A percentile compares a stretch with the other conserved stretches of the same genome.
These are phyloP conservation scores for Noccaea caerulescens DNA, from an alignment of 345 rosid species.

Conservation along the genomic window DNA sequence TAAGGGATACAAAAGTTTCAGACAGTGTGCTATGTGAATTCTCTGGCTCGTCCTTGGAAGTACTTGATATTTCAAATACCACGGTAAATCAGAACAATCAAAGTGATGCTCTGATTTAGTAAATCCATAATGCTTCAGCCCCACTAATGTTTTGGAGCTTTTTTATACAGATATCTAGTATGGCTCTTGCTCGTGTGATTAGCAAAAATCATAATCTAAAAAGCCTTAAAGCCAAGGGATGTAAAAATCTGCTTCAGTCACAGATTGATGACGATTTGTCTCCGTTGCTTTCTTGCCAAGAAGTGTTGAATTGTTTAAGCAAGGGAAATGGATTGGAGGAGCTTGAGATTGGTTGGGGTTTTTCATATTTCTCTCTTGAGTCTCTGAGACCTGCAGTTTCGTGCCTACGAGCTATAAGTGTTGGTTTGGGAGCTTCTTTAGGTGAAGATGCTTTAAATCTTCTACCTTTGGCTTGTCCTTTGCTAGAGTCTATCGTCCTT, in stretches of 20 bases:
- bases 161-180: constrained; percentile 60
- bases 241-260: constrained; percentile 57
- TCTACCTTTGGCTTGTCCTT: constrained; percentile 62
- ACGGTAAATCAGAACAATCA: constrained; percentile 50
- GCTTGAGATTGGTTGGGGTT: constrained; percentile 79
- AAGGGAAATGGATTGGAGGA: constrained; percentile 58
- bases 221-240: constrained; percentile 67
- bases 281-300: constrained; percentile 38
- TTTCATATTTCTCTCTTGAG: constrained; percentile 56
- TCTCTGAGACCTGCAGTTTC: constrained; percentile 61
- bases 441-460: constrained; percentile 58
- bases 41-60: constrained; percentile 69
- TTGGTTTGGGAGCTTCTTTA: constrained; percentile 79
- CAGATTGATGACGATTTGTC: constrained; percentile 41
- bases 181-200: constrained; percentile 57
- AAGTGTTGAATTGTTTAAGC: constrained; percentile 48
- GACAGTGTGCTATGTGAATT: constrained; percentile 60
- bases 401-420: constrained; percentile 52
- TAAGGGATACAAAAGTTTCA: constrained; percentile 63
- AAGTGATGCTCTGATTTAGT: constrained; percentile 3
- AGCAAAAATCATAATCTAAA: constrained; percentile 60
- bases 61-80: constrained; percentile 77
- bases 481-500: constrained; percentile 63
- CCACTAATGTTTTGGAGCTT: neutral
- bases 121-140: neutral